Evolutionary conservation across 441 rosid genomes (phyloP).

Genomic region (Sinapis alba): DNA sequence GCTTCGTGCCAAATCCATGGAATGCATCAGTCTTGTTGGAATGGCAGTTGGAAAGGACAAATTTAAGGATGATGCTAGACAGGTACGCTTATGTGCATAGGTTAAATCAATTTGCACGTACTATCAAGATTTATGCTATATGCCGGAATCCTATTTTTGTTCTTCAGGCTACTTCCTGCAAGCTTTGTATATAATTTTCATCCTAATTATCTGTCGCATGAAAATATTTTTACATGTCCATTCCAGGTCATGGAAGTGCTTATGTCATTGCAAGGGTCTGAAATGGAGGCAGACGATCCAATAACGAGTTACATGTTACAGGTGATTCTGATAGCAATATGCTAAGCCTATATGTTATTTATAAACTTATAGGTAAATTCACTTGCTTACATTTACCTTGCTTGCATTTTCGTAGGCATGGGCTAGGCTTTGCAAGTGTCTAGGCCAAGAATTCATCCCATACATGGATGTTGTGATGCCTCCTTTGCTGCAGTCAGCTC

Average conservation of each 20-base stretch:
- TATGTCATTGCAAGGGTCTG: conserved; percentile 96
- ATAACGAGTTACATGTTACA: conserved; percentile 99
- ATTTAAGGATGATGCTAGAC: conserved; percentile 95
- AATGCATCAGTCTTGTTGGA: conserved; percentile 99
- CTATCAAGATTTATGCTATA: not conserved
- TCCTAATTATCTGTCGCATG: conserved; percentile 1
- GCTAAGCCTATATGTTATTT: conserved; percentile 6
- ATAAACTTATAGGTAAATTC: conserved; percentile 6
- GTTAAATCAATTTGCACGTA: conserved; percentile 13
- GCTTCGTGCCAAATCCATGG: conserved; percentile 99
- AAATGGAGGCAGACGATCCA: conserved; percentile 98
- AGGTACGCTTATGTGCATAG: conserved; percentile 54
- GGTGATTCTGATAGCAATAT: conserved; percentile 45
- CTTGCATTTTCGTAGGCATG: conserved; percentile 67
- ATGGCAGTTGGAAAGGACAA: conserved; percentile 99
- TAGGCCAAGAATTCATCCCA: conserved; percentile 98
- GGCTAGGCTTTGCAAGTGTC: conserved; percentile 99
- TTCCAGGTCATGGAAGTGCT: conserved; percentile 99
- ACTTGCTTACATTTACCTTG: conserved; percentile 14
- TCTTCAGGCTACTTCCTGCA: not conserved
- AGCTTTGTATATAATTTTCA: not conserved
- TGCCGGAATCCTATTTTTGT: not conserved
- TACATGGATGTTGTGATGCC: conserved; percentile 99
- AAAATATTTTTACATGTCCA: conserved; percentile 17
- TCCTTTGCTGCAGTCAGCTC: conserved; percentile 96